These are phyloP conservation scores for Boletus mariae DNA, from an alignment of 1,284 basidiomycete genomes.

Conservation along the genomic window DNA sequence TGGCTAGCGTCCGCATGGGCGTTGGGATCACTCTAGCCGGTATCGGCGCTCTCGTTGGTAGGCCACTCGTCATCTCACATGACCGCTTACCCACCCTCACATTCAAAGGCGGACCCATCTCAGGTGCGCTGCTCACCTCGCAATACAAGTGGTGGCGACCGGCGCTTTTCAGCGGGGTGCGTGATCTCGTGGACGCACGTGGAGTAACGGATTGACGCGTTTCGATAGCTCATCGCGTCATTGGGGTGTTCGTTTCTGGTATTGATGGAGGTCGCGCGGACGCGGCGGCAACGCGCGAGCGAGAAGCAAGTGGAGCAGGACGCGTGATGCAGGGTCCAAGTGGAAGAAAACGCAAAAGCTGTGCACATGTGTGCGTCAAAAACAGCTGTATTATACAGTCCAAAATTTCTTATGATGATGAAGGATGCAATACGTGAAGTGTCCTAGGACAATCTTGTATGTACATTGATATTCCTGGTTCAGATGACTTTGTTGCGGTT, in stretches of 20 bases:
- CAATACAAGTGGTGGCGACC: conserved; percentile 30
- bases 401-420: not conserved
- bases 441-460: not conserved
- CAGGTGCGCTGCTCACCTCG: conserved; percentile 26
- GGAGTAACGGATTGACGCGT: conserved; percentile 2
- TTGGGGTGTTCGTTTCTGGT: conserved; percentile 13
- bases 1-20: conserved; percentile 28
- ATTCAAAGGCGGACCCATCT: conserved; percentile 24
- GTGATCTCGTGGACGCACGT: not conserved
- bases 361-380: not conserved
- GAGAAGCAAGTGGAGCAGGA: not conserved
- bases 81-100: not conserved
- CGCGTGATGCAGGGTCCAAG: not conserved
- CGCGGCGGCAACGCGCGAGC: not conserved
- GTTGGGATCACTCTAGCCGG: conserved; percentile 11
- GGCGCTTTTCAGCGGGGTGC: conserved; percentile 26
- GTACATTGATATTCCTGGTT: no score
- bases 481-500: no score
- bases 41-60: conserved; percentile 12
- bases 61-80: not conserved
- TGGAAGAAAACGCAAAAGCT: not conserved
- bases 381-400: not conserved
- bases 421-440: not conserved
- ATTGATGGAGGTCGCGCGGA: conserved; percentile 16
- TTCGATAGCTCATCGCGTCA: conserved; percentile 14